phyloP scores from a whole-genome alignment of 108 stramenopile species.

The Conticribra weissflogii region DNA sequence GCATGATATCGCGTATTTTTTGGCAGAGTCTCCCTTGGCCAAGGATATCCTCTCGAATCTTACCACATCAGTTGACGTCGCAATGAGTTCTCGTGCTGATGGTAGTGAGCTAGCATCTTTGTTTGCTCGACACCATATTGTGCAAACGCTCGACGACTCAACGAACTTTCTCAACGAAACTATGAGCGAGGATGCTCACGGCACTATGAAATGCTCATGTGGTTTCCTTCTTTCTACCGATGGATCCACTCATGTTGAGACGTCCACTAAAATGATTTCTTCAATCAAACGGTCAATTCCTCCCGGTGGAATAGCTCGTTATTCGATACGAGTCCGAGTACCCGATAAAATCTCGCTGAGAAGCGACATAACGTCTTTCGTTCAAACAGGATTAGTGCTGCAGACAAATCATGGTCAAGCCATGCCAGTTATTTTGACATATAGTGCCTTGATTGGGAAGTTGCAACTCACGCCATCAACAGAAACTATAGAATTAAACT shows the following conservation, averaged over 20 bases:
- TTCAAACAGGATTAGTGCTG: slow-evolving; percentile 68
- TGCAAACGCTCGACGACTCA: slow-evolving; percentile 18
- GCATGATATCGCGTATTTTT: slow-evolving; percentile 21
- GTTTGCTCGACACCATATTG: slow-evolving; percentile 21
- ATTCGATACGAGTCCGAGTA: slow-evolving; percentile 58
- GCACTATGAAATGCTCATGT: neutral
- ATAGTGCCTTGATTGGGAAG: slow-evolving; percentile 69
- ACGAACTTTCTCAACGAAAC: slow-evolving; percentile 6
- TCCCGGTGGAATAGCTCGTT: slow-evolving; percentile 70
- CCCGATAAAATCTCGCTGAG: slow-evolving; percentile 42
- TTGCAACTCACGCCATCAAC: slow-evolving; percentile 42
- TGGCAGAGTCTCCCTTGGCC: slow-evolving; percentile 11
- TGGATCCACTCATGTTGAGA: slow-evolving; percentile 26
- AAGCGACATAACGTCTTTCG: slow-evolving; percentile 68
- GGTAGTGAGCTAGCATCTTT: slow-evolving; percentile 26
- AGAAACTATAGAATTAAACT: neutral
- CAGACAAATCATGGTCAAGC: slow-evolving; percentile 70
- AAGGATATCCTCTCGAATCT: slow-evolving; percentile 29
- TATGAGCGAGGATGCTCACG: slow-evolving; percentile 3
- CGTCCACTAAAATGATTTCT: slow-evolving; percentile 32
- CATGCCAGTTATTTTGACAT: slow-evolving; percentile 68
- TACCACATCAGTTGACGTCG: slow-evolving; percentile 29
- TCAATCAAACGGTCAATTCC: slow-evolving; percentile 57
- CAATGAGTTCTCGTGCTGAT: slow-evolving; percentile 24
- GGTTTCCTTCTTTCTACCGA: slow-evolving; percentile 67